Percentiles rank a stretch among this genome's conserved stretches.
Conservation (phyloP, 1,139 yeast species). For the Diutina neorugosa region DNA sequence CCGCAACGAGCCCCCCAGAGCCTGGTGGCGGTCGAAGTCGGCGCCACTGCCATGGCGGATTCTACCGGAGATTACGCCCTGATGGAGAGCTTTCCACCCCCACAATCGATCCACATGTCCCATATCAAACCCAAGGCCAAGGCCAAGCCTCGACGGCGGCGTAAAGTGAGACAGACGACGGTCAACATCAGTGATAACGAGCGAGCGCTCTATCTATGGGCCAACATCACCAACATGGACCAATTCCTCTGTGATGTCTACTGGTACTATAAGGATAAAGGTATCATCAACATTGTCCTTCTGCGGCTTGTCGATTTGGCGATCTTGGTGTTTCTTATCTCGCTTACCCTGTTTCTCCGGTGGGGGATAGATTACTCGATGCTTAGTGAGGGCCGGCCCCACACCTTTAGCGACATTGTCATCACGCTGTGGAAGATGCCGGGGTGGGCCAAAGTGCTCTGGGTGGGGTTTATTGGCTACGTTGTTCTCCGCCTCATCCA, state of each 20-base stretch:
- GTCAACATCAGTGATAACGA: constrained; percentile 27
- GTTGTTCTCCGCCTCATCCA: constrained; percentile 50
- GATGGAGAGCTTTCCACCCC: background rate
- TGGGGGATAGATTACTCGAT: constrained; percentile 65
- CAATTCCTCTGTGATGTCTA: constrained; percentile 75
- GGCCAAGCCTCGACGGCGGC: background rate
- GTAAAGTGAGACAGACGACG: background rate
- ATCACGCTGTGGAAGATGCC: constrained; percentile 31
- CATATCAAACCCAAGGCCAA: background rate
- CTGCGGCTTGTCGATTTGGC: constrained; percentile 53
- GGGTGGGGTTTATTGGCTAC: constrained; percentile 50
- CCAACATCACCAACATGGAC: constrained; percentile 86
- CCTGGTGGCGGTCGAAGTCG: background rate
- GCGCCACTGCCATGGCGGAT: background rate
- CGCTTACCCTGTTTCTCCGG: constrained; percentile 67
- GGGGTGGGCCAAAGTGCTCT: constrained; percentile 38
- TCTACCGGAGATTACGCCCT: background rate
- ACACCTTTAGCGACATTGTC: constrained; percentile 20
- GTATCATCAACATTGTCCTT: constrained; percentile 63
- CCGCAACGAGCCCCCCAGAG: background rate
- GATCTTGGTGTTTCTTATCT: constrained; percentile 67
- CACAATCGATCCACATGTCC: background rate
- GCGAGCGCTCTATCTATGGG: constrained; percentile 90
- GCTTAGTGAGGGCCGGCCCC: constrained; percentile 14
- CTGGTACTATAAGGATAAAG: constrained; percentile 75